Percentiles rank a stretch among this genome's conserved stretches.
Conservation (phyloP, 2,329 filamentous ascomycete genomes). For the Pseudogymnoascus sp. region DNA sequence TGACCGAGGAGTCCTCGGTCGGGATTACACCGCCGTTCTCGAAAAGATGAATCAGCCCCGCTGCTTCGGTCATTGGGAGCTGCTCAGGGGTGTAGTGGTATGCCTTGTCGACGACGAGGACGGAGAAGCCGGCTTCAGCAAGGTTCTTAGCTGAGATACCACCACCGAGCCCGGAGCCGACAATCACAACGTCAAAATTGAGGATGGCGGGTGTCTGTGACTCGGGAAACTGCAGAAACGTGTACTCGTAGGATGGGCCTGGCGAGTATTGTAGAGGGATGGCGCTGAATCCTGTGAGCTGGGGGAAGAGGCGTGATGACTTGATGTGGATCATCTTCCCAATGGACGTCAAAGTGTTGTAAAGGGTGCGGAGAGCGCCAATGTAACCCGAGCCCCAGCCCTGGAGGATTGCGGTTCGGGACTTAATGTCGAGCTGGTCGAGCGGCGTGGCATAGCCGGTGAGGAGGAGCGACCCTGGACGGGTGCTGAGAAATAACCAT, state of each 20-base stretch:
- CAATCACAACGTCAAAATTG: slow-evolving; percentile 74
- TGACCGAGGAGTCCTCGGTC: slow-evolving; percentile 51
- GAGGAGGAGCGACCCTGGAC: slow-evolving; percentile 54
- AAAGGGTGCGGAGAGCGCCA: slow-evolving; percentile 46
- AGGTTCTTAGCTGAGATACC: slow-evolving; percentile 75
- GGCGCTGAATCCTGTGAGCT: slow-evolving; percentile 51
- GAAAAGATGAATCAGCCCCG: slow-evolving; percentile 57
- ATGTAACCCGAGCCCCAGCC: slow-evolving; percentile 55
- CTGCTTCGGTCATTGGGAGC: slow-evolving; percentile 64
- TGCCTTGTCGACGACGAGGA: slow-evolving; percentile 76
- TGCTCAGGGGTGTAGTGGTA: slow-evolving; percentile 67
- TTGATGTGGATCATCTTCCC: slow-evolving; percentile 39
- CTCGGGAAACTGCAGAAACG: slow-evolving; percentile 25
- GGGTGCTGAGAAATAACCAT: slow-evolving; percentile 40
- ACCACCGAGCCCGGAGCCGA: slow-evolving; percentile 83
- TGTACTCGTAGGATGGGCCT: slow-evolving; percentile 30
- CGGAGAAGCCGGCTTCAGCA: slow-evolving; percentile 65
- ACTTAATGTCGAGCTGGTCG: slow-evolving; percentile 50
- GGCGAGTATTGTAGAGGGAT: slow-evolving; percentile 37
- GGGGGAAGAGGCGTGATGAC: slow-evolving; percentile 46
- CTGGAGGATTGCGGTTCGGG: slow-evolving; percentile 55
- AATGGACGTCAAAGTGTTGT: slow-evolving; percentile 48
- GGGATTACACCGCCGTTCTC: slow-evolving; percentile 56
- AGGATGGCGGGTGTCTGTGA: slow-evolving; percentile 45
- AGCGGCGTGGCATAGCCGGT: slow-evolving; percentile 62